Conservation (phyloP, 129 eudicot species). For the Flaveria bidentis region DNA sequence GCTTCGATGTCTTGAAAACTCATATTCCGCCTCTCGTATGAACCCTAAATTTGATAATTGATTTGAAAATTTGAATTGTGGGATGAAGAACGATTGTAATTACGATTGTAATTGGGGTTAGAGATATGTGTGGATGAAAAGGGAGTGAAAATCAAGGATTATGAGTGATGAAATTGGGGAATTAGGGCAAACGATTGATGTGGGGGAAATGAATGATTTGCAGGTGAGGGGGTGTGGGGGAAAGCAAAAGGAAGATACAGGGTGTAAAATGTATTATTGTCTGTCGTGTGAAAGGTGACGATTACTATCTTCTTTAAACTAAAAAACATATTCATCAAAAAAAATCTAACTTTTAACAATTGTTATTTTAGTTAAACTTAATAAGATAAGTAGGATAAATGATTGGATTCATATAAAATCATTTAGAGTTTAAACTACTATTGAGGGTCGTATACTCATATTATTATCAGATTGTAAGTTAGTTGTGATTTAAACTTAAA, state of each 20-base stretch:
- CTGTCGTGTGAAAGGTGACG: background rate
- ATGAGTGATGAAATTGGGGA: slow-evolving; percentile 1
- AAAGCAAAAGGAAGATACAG: slow-evolving; percentile 16
- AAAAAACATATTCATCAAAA: background rate
- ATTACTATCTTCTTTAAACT: background rate
- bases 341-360: too few relatives aligned
- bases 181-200: slow-evolving; percentile 23
- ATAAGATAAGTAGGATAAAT: too few relatives aligned
- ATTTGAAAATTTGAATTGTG: background rate
- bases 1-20: slow-evolving; percentile 88
- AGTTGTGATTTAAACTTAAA: too few relatives aligned
- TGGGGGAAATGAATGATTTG: slow-evolving; percentile 18
- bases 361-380: too few relatives aligned
- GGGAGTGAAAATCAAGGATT: background rate
- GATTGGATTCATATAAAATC: too few relatives aligned
- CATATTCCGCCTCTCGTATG: slow-evolving; percentile 31
- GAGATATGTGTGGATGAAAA: background rate
- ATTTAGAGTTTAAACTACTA: too few relatives aligned
- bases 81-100: background rate
- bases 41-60: slow-evolving; percentile 16
- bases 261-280: slow-evolving; percentile 14
- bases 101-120: background rate
- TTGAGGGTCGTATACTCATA: too few relatives aligned
- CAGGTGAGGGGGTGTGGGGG: slow-evolving; percentile 13
- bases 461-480: too few relatives aligned